Base-by-base conservation (phyloP, 2,329 filamentous ascomycete species). In the Fusarium coffeatum region DNA sequence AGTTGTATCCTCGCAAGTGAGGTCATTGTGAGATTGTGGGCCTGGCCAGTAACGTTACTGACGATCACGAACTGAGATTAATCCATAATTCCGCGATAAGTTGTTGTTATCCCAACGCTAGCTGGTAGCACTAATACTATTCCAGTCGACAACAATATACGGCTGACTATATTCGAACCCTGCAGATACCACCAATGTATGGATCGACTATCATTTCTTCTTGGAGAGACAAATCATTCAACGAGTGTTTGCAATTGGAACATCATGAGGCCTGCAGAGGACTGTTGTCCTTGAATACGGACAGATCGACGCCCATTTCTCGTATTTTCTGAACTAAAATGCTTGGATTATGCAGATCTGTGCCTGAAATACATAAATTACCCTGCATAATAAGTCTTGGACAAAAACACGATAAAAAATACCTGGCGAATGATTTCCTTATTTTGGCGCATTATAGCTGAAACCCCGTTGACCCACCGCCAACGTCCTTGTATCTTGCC, bases 291-390 rank as follows among this genome's bases (percentile, higher is more conserved):
- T 47, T 34, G 22, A 25, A 47, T 22, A 45, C 30, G 55, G 12
- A 20, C 18, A 41, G 63, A 66, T 61, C 62, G 43, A 32, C 63
- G 20, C 37, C 28, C 6, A 7, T 22, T 20, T 28, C 23, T 54
- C 61, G 55, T 53, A 40, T 41, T 49, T 13, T 32, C 13, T 15
- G 2, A 27, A 20, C 32, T 32, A 50, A 42, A 46, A n/a, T 46
- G 13, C 22, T 47, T 37, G 10, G 25, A 18, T 27, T 51, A 30
- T 64, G 61, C 22, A 27, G 42, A 66, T 66, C 63, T 50, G 30
- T 28, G 18, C 28, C n/a, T 34, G 20, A 28, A 56, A 56, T 40
- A 43, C 37, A 51, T 51, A 41, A 51, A 16, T 8, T 22, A 27
- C 28, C 6, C 41, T 48, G 28, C 20, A 32, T 30, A 30, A 28